Percentiles rank a stretch among this genome's conserved stretches.
These are phyloP conservation scores for Mycena rebaudengoi DNA, from an alignment of 768 basidiomycete genomes.

Conservation along the genomic window DNA sequence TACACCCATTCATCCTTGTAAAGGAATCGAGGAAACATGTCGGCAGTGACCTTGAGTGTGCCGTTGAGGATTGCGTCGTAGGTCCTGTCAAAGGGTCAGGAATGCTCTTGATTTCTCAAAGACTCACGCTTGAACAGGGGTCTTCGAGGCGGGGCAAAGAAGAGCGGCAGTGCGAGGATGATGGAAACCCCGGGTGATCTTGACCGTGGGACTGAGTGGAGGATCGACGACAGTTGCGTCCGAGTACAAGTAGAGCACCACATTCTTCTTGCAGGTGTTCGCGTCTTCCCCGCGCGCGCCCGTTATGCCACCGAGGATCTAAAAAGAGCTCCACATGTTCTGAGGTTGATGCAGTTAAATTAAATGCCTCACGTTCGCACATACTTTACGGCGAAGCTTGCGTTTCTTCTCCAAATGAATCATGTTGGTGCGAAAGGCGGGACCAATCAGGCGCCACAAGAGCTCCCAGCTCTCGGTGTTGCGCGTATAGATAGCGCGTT, in stretches of 20 bases:
- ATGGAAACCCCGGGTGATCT: not conserved
- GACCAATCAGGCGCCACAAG: not conserved
- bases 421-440: not conserved
- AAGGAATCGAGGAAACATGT: constrained; percentile 16
- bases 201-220: not conserved
- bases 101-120: not conserved
- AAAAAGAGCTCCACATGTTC: too few relatives aligned
- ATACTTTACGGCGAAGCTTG: not conserved
- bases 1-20: constrained; percentile 15
- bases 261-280: not conserved
- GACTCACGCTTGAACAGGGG: not conserved
- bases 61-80: not conserved
- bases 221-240: not conserved
- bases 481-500: not conserved
- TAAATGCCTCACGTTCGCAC: not conserved
- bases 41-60: not conserved
- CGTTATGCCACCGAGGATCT: not conserved
- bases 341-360: too few relatives aligned
- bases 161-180: not conserved
- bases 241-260: not conserved
- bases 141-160: not conserved
- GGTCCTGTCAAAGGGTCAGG: not conserved
- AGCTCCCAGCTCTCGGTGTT: not conserved
- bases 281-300: constrained; percentile 1
- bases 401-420: not conserved